A percentile compares a stretch with the other conserved stretches of the same genome.
phyloP scores from a whole-genome alignment of 2,329 filamentous ascomycete species.

The Blastomyces gilchristii region DNA sequence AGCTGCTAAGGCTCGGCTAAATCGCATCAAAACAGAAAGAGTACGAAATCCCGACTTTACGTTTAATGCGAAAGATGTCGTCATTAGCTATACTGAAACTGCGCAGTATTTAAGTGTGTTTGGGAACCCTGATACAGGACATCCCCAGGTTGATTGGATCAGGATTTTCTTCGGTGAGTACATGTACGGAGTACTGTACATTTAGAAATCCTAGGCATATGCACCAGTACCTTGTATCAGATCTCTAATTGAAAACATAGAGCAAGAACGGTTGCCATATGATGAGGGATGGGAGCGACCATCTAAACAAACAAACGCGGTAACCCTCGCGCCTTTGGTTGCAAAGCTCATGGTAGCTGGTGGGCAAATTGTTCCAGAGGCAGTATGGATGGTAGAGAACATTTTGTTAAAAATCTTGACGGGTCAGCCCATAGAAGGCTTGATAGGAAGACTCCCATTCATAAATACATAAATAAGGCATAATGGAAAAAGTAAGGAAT shows the following conservation, averaged over 20 bases:
- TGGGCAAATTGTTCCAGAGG: conserved; percentile 16
- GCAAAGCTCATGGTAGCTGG: conserved; percentile 15
- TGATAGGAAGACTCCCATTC: conserved; percentile 7
- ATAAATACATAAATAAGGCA: conserved; percentile 3
- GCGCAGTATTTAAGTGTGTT: conserved; percentile 30
- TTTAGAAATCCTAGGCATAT: not conserved
- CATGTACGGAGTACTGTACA: not conserved
- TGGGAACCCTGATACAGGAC: conserved; percentile 24
- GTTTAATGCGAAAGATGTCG: conserved; percentile 24
- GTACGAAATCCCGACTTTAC: conserved; percentile 25
- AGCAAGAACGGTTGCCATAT: conserved; percentile 30
- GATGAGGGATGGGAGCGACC: conserved; percentile 26
- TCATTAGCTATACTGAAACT: conserved; percentile 31
- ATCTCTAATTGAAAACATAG: conserved; percentile 11
- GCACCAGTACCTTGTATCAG: not conserved
- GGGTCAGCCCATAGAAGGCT: conserved; percentile 8
- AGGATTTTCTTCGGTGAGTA: conserved; percentile 23
- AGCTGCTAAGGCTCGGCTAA: conserved; percentile 24
- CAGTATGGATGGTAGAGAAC: conserved; percentile 8
- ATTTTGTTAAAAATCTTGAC: conserved; percentile 8
- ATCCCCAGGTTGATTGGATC: conserved; percentile 27
- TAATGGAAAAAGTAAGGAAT: not conserved
- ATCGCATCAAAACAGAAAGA: conserved; percentile 21
- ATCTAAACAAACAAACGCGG: conserved; percentile 14
- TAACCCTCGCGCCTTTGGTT: conserved; percentile 15